Conservation (phyloP, 129 eudicot genomes). For the Mikania micrantha region DNA sequence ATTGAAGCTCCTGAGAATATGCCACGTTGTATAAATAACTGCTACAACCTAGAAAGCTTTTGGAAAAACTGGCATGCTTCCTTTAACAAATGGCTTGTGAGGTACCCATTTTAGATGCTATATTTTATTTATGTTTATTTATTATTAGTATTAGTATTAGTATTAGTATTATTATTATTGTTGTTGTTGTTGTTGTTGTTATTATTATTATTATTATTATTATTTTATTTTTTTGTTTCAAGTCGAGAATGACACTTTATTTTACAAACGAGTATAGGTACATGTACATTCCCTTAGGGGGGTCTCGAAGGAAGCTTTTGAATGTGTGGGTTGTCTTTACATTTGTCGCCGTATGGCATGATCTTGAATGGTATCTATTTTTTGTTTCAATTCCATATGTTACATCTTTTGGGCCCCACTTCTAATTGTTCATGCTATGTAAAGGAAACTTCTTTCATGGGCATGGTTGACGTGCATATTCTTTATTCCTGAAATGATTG, state of each 20-base stretch:
- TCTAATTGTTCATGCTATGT: constrained; percentile 18
- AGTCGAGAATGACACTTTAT: background rate
- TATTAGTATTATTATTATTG: no score
- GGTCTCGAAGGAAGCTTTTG: constrained; percentile 72
- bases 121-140: no score
- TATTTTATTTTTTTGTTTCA: background rate
- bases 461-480: constrained; percentile 99
- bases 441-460: constrained; percentile 99
- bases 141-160: no score
- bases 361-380: constrained; percentile 77
- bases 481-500: constrained; percentile 84
- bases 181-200: no score
- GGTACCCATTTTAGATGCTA: constrained; percentile 30
- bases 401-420: background rate
- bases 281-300: constrained; percentile 95
- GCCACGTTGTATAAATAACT: constrained; percentile 89
- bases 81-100: constrained; percentile 96
- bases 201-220: no score
- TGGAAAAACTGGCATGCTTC: constrained; percentile 99
- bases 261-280: constrained; percentile 44
- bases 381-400: background rate
- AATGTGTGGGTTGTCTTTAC: constrained; percentile 97
- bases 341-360: constrained; percentile 98
- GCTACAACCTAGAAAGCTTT: constrained; percentile 86
- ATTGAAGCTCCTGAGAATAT: constrained; percentile 94